Percentiles rank a stretch among this genome's conserved stretches.
phyloP scores from a whole-genome alignment of 306 rosid genomes.

The Cucurbita moschata region DNA sequence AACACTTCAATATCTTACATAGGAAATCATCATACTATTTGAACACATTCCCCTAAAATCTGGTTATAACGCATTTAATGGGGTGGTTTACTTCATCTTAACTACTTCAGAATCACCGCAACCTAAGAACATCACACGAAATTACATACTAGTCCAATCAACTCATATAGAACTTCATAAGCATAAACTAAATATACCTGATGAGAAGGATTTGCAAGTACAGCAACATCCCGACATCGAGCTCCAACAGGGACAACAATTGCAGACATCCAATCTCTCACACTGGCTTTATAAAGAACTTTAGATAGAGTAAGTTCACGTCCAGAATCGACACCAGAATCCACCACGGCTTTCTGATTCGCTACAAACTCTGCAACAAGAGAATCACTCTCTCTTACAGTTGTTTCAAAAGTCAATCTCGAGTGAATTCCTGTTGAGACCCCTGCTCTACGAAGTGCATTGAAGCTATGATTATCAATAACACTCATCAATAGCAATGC shows the following conservation, averaged over 20 bases:
- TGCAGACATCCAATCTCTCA: constrained; percentile 54
- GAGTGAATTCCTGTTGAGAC: constrained; percentile 55
- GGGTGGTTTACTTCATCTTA: neutral
- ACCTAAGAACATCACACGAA: neutral
- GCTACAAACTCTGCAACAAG: constrained; percentile 62
- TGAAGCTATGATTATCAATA: constrained; percentile 25
- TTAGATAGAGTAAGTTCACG: constrained; percentile 54
- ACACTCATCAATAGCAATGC: constrained; percentile 31
- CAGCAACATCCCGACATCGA: constrained; percentile 59
- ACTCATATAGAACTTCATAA: neutral
- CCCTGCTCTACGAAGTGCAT: constrained; percentile 35
- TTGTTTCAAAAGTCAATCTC: constrained; percentile 58
- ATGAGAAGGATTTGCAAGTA: constrained; percentile 33
- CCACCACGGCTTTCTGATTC: constrained; percentile 23
- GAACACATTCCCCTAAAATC: neutral
- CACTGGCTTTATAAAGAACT: constrained; percentile 33
- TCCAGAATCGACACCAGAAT: constrained; percentile 19
- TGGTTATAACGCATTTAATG: neutral
- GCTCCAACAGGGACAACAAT: constrained; percentile 66
- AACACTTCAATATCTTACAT: neutral
- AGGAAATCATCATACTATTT: neutral
- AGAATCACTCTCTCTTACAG: constrained; percentile 30
- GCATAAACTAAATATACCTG: constrained; percentile 28
- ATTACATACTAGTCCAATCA: neutral
- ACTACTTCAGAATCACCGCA: neutral